Evolutionary conservation across 2,329 filamentous ascomycete species (phyloP), one percentile per base, ranked within the genome.

Genomic region (Chrysoporthe deuterocubensis): DNA sequence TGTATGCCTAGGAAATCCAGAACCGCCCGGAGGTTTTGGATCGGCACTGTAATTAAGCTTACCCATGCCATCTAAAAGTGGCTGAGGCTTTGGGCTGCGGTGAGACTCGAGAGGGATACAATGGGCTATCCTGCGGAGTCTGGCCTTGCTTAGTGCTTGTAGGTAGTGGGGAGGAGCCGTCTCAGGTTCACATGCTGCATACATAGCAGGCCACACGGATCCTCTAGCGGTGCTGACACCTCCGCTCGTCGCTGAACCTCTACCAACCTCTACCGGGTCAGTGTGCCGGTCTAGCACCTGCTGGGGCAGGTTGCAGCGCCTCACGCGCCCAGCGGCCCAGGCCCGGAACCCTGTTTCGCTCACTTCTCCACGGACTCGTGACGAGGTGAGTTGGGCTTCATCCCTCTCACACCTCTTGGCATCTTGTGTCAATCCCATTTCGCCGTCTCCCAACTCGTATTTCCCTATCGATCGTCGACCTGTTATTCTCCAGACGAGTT

Each of bases 281-380:
- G 9, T 6, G 37, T 40, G 26, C 26, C 26, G 37, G 37, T 40
- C 37, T 40, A 40, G 37, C 37, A 40, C 37, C 37, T 26, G 26
- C 26, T 26, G 26, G 26, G 26, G 26, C 34, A 40, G 54, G 34
- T 46, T 32, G n/a, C n/a, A 48, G 40, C n/a, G 40, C 43, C 59
- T 34, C 59, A 48, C 43, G 59, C 59, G 59, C 59, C 43, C 59
- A 61, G 5, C 32, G 16, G 57, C 40, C 7, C 21, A 52, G 48
- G 48, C 21, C 21, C 48, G 48, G n/a, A 52, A 52, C 48, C 48
- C 14, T 52, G 21, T 32, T 52, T 14, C 32, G 13, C 32, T 18
- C 54, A 34, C 54, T 32, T 54, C 52, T 57, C 54, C 54, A 57
- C 54, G 18, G 32, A 57, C 34, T 57, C 54, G 34, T 57, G 54